Percentiles rank a stretch among this genome's conserved stretches.
phyloP scores from a whole-genome alignment of 352 stramenopile genomes.

The Phytophthora constricta region DNA sequence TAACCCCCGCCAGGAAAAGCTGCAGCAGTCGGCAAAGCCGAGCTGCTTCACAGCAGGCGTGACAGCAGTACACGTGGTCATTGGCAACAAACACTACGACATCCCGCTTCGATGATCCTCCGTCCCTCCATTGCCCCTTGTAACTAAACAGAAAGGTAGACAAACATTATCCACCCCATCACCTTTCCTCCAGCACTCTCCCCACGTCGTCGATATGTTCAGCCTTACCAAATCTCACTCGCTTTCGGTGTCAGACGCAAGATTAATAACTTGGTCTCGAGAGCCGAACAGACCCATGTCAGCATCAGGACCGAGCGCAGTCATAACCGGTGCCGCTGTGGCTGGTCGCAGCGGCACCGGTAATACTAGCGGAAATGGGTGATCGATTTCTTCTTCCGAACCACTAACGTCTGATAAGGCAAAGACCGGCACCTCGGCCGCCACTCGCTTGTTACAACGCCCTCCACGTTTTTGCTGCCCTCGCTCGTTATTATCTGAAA shows the following conservation, averaged over 20 bases:
- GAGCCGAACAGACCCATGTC: slow-evolving; percentile 17
- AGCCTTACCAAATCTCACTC: slow-evolving; percentile 29
- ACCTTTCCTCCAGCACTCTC: not conserved
- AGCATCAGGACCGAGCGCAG: slow-evolving; percentile 17
- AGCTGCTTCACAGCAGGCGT: slow-evolving; percentile 30
- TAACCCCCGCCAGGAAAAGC: slow-evolving; percentile 17
- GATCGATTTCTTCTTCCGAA: slow-evolving; percentile 38
- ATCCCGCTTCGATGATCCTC: slow-evolving; percentile 57
- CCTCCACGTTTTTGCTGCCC: slow-evolving; percentile 24
- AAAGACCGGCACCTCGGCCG: slow-evolving; percentile 22
- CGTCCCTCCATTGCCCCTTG: slow-evolving; percentile 1
- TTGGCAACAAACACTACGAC: slow-evolving; percentile 87
- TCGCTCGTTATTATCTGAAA: slow-evolving; percentile 23
- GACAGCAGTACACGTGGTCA: slow-evolving; percentile 62
- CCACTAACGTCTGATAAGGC: slow-evolving; percentile 46
- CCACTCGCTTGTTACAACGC: slow-evolving; percentile 10
- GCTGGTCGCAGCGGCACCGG: slow-evolving; percentile 23
- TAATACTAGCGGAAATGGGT: slow-evolving; percentile 36
- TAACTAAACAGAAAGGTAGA: slow-evolving; percentile 9
- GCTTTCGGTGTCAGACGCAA: slow-evolving; percentile 60
- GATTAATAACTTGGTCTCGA: slow-evolving; percentile 47
- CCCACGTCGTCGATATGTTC: not conserved
- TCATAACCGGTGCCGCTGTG: slow-evolving; percentile 17
- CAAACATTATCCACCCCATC: not conserved
- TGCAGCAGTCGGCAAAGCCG: slow-evolving; percentile 21